Evolutionary conservation across 371 early-diverging fungal species (phyloP).

Genomic region (Mortierella sp.): DNA sequence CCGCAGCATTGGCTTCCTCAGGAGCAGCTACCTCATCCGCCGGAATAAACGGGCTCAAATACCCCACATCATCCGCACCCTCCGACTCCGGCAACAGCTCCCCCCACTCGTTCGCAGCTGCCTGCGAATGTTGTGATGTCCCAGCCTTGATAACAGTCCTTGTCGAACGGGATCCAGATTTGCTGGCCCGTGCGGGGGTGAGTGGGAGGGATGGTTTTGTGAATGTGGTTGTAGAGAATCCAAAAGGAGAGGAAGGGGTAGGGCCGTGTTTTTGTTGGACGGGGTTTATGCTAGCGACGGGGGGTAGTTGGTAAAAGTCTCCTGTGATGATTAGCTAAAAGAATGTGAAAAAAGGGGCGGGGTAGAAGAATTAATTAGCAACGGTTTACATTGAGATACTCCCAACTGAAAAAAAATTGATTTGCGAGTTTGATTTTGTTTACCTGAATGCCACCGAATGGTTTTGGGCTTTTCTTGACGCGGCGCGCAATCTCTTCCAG

Average conservation of each 20-base stretch:
- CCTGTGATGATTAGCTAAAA: slow-evolving; percentile 83
- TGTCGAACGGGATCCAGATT: slow-evolving; percentile 16
- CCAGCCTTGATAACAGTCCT: slow-evolving; percentile 31
- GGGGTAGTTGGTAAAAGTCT: slow-evolving; percentile 95
- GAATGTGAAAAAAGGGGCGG: too few relatives aligned
- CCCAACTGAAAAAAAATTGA: background rate
- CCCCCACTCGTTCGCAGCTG: background rate
- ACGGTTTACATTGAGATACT: background rate
- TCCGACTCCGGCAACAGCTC: background rate
- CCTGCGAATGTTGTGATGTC: background rate
- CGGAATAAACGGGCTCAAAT: background rate
- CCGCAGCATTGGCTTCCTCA: background rate
- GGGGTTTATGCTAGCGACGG: slow-evolving; percentile 65
- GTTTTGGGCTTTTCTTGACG: slow-evolving; percentile 62
- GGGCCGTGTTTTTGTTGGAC: slow-evolving; percentile 1
- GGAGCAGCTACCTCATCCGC: background rate
- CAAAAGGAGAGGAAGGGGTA: background rate
- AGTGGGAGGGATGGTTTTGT: background rate
- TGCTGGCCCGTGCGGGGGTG: background rate
- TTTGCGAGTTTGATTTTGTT: background rate
- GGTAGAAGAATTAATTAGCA: background rate
- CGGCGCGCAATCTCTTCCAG: slow-evolving; percentile 81
- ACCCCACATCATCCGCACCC: background rate
- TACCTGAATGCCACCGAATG: slow-evolving; percentile 94
- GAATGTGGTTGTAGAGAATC: background rate